Evolutionary conservation across 768 basidiomycete genomes (phyloP).

Genomic region (Sporobolomyces phaffii): DNA sequence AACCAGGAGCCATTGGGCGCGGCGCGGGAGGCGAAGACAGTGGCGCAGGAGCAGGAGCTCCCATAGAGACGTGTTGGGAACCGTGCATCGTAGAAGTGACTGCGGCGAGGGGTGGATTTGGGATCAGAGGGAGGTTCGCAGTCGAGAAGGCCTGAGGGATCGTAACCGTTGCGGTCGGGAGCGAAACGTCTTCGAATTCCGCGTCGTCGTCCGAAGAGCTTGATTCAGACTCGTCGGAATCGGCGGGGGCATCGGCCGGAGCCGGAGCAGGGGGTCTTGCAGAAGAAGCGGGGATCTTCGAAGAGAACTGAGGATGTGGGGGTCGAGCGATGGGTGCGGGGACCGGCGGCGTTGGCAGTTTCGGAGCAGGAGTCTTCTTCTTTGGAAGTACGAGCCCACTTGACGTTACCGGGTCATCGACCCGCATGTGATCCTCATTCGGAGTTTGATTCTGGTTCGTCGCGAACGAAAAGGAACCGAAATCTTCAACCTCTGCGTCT

Average conservation of each 20-base stretch:
- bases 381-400: no score
- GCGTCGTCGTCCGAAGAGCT: not conserved
- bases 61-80: no score
- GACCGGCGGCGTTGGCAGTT: not conserved
- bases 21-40: no score
- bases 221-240: not conserved
- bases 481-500: slow-evolving; percentile 11
- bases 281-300: slow-evolving; percentile 3
- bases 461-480: slow-evolving; percentile 4
- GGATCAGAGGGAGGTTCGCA: no score
- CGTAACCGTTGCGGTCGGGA: no score
- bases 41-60: no score
- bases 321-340: not conserved
- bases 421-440: not conserved
- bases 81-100: no score
- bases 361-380: not conserved
- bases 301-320: slow-evolving; percentile 4
- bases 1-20: no score
- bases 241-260: no score
- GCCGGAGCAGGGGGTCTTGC: not conserved
- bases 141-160: no score
- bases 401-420: no score
- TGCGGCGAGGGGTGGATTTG: no score
- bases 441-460: not conserved
- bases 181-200: slow-evolving; percentile 7